Base-by-base conservation (phyloP, 176 grass and related monocot species). In the Saccharum spontaneum region DNA sequence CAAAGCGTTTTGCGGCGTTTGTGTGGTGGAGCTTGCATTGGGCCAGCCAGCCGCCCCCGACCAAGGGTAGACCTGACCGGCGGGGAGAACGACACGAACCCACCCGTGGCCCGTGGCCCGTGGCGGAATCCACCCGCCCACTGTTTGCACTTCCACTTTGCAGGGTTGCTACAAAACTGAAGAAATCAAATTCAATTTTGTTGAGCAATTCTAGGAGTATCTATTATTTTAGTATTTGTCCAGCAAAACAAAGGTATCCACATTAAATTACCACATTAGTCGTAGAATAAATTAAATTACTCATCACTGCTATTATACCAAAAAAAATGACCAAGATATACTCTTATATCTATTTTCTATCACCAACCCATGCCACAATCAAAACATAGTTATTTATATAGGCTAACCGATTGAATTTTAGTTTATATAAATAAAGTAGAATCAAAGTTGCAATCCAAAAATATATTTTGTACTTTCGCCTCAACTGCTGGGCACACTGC, bases 21-120 rank as follows among this genome's bases (percentile, higher is more conserved):
- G 84, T 46, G 84, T 87, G 88, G 88, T 41, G 84, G 89, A 79
- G 84, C 57, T 86, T 79, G 59, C 59, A 24, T 61, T 61, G 1
- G 57, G 44, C 79, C 76, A 84, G 38, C 15, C 22, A 73, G 38
- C 67, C 75, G 37, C 30, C 4, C 55, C 38, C 63, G 22, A 34
- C 22, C n/a, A 63, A 49, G 22, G 20, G 57, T 9, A 24, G 20
- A 30, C 39, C 74, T 10, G 26, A 30, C 36, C 18, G 10, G 41
- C 13, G 7, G 12, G 39, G 87, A 85, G 82, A 81, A 76, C 40
- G 82, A 89, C 82, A 16, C 39, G 77, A 44, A 63, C 40, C 74
- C 17, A 78, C 48, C 71, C 30, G 48, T 5, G 8, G 34, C n/a
- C n/a, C n/a, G n/a, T n/a, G n/a, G 15, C 1, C 3, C 8, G 7